Evolutionary conservation across 306 rosid genomes (phyloP), one percentile per base, ranked within the genome.

Genomic region (Senna siamea): DNA sequence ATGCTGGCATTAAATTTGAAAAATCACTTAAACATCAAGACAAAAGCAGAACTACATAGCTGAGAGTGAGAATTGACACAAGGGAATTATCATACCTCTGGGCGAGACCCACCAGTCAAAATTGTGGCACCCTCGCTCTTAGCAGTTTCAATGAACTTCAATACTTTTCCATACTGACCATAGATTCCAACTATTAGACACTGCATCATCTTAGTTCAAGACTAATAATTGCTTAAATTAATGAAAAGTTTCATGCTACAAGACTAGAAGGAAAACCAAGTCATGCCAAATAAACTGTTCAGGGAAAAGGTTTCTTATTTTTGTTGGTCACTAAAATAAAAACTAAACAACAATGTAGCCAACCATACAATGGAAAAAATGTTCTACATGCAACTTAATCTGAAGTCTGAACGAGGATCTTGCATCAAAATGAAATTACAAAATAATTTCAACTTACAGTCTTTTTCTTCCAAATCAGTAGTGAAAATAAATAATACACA

Each of bases 91-190:
- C 79, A 72, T 89, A 94, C 99, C 96, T 87, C 88, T 20, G 99
- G 97, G 69, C 99, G 96, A 71, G 69, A 84, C 26, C 99, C 99
- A 71, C 99, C 99, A 46, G 79, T 84, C 85, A 86, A 66, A 87
- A 94, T 82, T 65, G 80, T 89, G 60, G 99, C 99, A 10, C 99
- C 99, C 88, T 94, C 99, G 50, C 82, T 87, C 87, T 86, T 88
- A 6, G 97, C 99, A 38, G 89, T 92, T 34, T 94, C 79, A 79
- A 94, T 74, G 74, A 84, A 88, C 82, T 94, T 92, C 90, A 92
- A 69, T 70, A 88, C 66, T 63, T 92, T 94, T 85, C 88, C 97
- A 69, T 92, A 87, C 99, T 94, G 95, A 77, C 82, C 68, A 79
- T 55, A 77, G 32, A 41, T 66, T 76, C 65, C 51, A 40, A 72